Percentiles rank a stretch among this genome's conserved stretches.
Conservation (phyloP, 345 rosid species). For the Erucastrum elatum region DNA sequence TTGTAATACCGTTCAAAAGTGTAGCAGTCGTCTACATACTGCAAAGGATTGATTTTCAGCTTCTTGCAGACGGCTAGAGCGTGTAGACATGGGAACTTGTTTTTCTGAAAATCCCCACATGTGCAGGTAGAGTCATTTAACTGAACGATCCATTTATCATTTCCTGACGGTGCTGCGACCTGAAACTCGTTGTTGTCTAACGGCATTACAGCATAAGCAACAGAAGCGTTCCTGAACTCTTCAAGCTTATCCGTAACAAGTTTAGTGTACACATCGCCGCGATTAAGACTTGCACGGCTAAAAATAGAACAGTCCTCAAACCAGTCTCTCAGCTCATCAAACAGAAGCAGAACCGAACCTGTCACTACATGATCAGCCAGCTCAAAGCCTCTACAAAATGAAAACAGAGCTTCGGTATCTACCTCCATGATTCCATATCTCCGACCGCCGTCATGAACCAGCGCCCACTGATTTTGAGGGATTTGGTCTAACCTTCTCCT, state of each 20-base stretch:
- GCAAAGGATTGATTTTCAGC: no score
- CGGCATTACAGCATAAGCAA: background rate
- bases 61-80: slow-evolving; percentile 1
- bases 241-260: background rate
- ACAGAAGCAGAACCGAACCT: background rate
- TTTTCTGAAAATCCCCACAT: background rate
- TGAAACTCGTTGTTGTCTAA: background rate
- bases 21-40: background rate
- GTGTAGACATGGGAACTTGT: background rate
- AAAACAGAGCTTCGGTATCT: no score
- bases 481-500: no score
- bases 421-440: no score
- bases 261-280: background rate
- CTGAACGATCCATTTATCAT: background rate
- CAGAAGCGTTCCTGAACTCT: background rate
- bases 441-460: no score
- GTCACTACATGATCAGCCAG: background rate
- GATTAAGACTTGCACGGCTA: background rate
- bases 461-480: no score
- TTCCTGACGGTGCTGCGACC: background rate
- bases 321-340: background rate
- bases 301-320: background rate
- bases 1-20: background rate
- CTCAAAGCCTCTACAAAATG: no score
- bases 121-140: background rate